These are phyloP conservation scores for Penicillium sp. DNA, from an alignment of 2,329 filamentous ascomycete species.

Conservation along the genomic window DNA sequence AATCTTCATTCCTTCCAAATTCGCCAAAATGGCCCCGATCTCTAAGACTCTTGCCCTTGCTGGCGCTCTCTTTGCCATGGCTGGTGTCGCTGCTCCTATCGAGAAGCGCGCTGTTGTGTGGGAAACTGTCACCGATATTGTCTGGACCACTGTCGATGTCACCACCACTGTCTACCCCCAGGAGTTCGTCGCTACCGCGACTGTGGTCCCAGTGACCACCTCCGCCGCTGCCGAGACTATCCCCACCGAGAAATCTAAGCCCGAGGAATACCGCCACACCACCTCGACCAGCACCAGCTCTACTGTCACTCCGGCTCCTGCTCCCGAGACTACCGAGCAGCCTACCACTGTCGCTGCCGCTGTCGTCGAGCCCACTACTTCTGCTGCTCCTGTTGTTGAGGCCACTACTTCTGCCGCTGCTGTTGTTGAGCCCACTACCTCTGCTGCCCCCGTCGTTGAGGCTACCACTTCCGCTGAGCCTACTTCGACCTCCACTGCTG, in stretches of 20 bases:
- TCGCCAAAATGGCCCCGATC: conserved; percentile 35
- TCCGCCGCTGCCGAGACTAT: conserved; percentile 11
- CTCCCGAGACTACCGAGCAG: conserved; percentile 5
- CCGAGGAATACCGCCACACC: neutral
- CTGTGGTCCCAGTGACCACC: conserved; percentile 22
- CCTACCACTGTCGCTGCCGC: conserved; percentile 1
- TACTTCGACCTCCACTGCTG: conserved; percentile 5
- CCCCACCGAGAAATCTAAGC: conserved; percentile 11
- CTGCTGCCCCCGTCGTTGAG: neutral
- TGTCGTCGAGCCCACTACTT: conserved; percentile 1
- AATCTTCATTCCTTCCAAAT: neutral
- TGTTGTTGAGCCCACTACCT: neutral
- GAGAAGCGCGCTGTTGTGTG: conserved; percentile 48
- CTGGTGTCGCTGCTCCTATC: conserved; percentile 32
- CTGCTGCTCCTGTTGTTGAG: neutral
- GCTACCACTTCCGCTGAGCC: conserved; percentile 7
- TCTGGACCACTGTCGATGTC: conserved; percentile 50
- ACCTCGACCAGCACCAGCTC: neutral
- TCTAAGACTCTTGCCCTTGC: conserved; percentile 38
- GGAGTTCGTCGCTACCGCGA: conserved; percentile 22
- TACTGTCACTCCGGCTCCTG: neutral
- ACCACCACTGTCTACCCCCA: conserved; percentile 49
- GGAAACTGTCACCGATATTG: conserved; percentile 50
- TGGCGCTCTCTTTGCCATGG: conserved; percentile 35
- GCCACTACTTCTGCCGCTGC: conserved; percentile 1